Conservation (phyloP, 192 early-diverging fungal species). For the Backusella australiensis region DNA sequence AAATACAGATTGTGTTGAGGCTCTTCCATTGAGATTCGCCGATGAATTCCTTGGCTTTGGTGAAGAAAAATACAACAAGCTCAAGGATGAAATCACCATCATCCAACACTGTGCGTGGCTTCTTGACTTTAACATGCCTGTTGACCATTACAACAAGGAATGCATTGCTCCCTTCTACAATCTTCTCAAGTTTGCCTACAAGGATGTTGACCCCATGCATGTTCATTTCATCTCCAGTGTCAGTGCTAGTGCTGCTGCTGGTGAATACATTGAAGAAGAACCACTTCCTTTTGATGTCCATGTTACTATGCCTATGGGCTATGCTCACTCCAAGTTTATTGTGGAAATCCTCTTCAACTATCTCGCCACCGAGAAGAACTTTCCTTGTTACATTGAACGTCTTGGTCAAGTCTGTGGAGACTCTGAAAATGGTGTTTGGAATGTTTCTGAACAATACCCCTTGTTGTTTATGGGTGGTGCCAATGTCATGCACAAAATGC, state of each 20-base stretch:
- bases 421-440: constrained; percentile 30
- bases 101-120: constrained; percentile 36
- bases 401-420: constrained; percentile 33
- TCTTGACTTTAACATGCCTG: constrained; percentile 33
- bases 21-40: constrained; percentile 20
- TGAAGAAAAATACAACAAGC: constrained; percentile 16
- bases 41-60: constrained; percentile 27
- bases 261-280: constrained; percentile 7
- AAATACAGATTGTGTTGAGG: not conserved
- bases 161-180: constrained; percentile 21
- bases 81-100: constrained; percentile 27
- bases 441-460: constrained; percentile 19
- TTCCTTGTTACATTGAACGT: constrained; percentile 23
- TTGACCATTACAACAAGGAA: constrained; percentile 26
- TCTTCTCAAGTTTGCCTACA: constrained; percentile 22
- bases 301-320: constrained; percentile 24
- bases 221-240: constrained; percentile 27
- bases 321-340: constrained; percentile 34
- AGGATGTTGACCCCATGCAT: constrained; percentile 11
- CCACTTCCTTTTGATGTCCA: constrained; percentile 14
- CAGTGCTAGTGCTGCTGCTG: constrained; percentile 13
- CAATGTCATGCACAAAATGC: constrained; percentile 25
- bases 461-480: constrained; percentile 27
- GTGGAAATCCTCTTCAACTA: constrained; percentile 23
- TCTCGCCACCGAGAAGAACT: constrained; percentile 13